Evolutionary conservation across 2,329 filamentous ascomycete species (phyloP).

Genomic region (Monilinia laxa): DNA sequence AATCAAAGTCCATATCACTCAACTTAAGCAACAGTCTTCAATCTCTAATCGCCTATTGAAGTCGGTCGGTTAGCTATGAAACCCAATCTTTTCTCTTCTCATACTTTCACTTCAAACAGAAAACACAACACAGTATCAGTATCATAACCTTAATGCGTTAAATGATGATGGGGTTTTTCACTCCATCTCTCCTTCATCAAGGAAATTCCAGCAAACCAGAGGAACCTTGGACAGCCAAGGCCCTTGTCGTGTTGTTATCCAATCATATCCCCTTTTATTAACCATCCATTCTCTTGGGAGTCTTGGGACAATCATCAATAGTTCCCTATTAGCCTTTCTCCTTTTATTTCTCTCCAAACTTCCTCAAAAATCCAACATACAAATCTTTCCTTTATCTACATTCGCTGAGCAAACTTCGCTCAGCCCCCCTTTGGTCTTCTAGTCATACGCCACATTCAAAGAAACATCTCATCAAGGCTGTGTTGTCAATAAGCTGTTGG

Average conservation of each 20-base stretch:
- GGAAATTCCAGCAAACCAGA: background rate
- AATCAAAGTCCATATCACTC: too few relatives aligned
- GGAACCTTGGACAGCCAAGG: background rate
- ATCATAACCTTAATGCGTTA: too few relatives aligned
- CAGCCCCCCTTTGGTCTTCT: constrained; percentile 5
- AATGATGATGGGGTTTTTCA: too few relatives aligned
- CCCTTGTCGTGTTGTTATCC: background rate
- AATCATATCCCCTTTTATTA: background rate
- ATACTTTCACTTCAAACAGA: background rate
- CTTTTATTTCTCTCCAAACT: background rate
- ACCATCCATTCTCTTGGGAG: background rate
- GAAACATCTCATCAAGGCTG: background rate
- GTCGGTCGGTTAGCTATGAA: too few relatives aligned
- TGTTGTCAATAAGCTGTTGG: too few relatives aligned
- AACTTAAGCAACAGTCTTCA: too few relatives aligned
- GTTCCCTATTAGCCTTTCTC: background rate
- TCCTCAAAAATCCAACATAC: background rate
- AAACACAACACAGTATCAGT: constrained; percentile 11
- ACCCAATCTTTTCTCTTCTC: too few relatives aligned
- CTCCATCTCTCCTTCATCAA: background rate
- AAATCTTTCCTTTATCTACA: background rate
- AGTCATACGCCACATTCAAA: constrained; percentile 3
- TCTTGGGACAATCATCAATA: too few relatives aligned
- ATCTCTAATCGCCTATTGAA: too few relatives aligned
- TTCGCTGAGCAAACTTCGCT: background rate